phyloP scores from a whole-genome alignment of 176 grass and related monocot species.

The Musa schizocarpa region DNA sequence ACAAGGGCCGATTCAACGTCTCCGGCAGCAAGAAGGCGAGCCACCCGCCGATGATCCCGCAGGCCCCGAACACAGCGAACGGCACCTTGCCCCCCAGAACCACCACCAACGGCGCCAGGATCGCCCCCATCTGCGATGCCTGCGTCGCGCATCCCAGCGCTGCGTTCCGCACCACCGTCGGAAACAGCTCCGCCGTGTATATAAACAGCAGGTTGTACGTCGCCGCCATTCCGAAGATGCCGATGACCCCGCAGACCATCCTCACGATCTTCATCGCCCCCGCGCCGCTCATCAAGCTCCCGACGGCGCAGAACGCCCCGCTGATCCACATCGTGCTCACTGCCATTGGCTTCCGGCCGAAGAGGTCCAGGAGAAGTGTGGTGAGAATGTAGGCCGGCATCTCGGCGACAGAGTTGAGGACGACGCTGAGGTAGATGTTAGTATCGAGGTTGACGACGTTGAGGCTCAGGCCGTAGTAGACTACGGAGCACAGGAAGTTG shows the following conservation, averaged over 20 bases:
- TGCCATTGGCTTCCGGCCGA: conserved; percentile 46
- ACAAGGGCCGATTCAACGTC: conserved; percentile 68
- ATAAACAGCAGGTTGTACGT: conserved; percentile 77
- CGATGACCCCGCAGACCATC: conserved; percentile 59
- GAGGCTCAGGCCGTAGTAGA: conserved; percentile 80
- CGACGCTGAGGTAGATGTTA: conserved; percentile 64
- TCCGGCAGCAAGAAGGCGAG: conserved; percentile 56
- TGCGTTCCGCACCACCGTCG: conserved; percentile 67
- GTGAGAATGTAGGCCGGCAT: conserved; percentile 54
- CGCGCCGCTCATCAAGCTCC: conserved; percentile 18
- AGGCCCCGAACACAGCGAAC: conserved; percentile 56
- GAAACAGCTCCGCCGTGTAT: conserved; percentile 79
- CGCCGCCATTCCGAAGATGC: conserved; percentile 74
- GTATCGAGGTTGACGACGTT: conserved; percentile 91
- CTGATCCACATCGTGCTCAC: conserved; percentile 68
- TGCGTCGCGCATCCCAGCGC: conserved; percentile 50
- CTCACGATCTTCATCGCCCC: conserved; percentile 33
- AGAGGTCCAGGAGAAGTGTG: conserved; percentile 38
- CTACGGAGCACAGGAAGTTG: conserved; percentile 45
- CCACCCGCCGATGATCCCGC: conserved; percentile 40
- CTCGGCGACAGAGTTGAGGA: conserved; percentile 59
- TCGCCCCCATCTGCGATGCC: conserved; percentile 55
- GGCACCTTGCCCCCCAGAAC: conserved; percentile 46
- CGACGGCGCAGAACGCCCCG: conserved; percentile 45
- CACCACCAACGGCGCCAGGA: conserved; percentile 70